These are phyloP conservation scores for Stagonosporopsis cucurbitacearum DNA, from an alignment of 2,329 filamentous ascomycete genomes.

Conservation along the genomic window DNA sequence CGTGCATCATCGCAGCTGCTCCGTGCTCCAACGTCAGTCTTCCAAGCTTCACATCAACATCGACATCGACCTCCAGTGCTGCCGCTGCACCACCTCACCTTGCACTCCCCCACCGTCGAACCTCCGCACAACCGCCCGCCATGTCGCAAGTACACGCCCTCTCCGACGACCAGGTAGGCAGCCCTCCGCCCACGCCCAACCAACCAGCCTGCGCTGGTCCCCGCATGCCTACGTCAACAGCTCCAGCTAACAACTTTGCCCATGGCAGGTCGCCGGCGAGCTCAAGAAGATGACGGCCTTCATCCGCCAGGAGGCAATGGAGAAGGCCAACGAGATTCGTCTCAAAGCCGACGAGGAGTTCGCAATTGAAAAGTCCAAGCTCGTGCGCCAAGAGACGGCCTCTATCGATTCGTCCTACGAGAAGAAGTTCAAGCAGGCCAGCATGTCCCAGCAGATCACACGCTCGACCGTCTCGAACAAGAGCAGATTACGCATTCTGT, in stretches of 20 bases:
- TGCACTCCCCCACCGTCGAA: slow-evolving; percentile 11
- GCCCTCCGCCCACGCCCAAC: slow-evolving; percentile 17
- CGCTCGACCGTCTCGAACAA: slow-evolving; percentile 96
- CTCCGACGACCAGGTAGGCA: slow-evolving; percentile 90
- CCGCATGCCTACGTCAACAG: slow-evolving; percentile 36
- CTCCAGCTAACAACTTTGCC: slow-evolving; percentile 37
- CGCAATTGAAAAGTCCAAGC: slow-evolving; percentile 98
- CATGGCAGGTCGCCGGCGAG: slow-evolving; percentile 85
- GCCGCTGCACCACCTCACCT: slow-evolving; percentile 22
- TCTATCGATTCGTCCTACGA: slow-evolving; percentile 92
- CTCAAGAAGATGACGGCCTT: slow-evolving; percentile 99
- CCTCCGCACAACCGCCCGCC: slow-evolving; percentile 52
- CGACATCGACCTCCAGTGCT: slow-evolving; percentile 17
- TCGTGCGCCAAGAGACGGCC: slow-evolving; percentile 92
- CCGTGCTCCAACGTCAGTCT: slow-evolving; percentile 32
- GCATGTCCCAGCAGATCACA: slow-evolving; percentile 98
- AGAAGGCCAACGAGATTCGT: slow-evolving; percentile 96
- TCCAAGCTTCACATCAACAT: slow-evolving; percentile 34
- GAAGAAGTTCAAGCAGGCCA: slow-evolving; percentile 99
- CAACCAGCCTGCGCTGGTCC: slow-evolving; percentile 20
- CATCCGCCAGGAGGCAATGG: slow-evolving; percentile 97
- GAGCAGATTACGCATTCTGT: slow-evolving; percentile 86
- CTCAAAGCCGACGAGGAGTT: slow-evolving; percentile 99
- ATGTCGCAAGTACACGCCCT: slow-evolving; percentile 95
- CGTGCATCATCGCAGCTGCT: slow-evolving; percentile 26